Percentiles rank a stretch among this genome's conserved stretches.
Evolutionary conservation across 768 basidiomycete species (phyloP).

Genomic region (Mycena indigotica): DNA sequence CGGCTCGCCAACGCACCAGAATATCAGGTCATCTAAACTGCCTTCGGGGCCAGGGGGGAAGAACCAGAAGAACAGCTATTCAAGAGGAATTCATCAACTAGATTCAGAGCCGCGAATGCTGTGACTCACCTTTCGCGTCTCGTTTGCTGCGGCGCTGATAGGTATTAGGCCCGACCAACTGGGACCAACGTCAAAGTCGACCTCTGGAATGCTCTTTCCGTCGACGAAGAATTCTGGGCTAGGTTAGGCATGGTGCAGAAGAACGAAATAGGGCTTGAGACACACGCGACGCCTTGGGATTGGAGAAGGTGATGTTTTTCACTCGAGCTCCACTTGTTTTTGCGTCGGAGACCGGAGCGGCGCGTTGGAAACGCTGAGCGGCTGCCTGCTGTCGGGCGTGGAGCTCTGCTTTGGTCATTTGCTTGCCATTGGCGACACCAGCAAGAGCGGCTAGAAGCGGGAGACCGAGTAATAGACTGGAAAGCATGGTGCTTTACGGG

Average conservation of each 20-base stretch:
- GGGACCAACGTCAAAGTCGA: constrained; percentile 74
- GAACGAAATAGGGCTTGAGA: too few relatives aligned
- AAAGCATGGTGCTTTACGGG: constrained; percentile 10
- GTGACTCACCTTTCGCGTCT: constrained; percentile 62
- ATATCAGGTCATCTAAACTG: constrained; percentile 71
- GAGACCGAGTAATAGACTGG: constrained; percentile 23
- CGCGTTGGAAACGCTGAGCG: constrained; percentile 40
- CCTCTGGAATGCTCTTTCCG: constrained; percentile 63
- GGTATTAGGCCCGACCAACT: constrained; percentile 77
- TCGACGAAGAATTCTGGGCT: constrained; percentile 68
- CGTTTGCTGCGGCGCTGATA: constrained; percentile 59
- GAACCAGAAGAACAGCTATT: constrained; percentile 83
- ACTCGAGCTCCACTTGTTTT: constrained; percentile 13
- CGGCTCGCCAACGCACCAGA: constrained; percentile 52
- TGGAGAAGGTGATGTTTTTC: constrained; percentile 72
- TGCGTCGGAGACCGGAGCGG: constrained; percentile 8
- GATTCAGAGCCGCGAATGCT: not conserved
- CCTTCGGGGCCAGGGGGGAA: constrained; percentile 78
- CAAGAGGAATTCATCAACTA: not conserved
- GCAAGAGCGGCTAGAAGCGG: constrained; percentile 18
- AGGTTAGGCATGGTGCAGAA: not conserved
- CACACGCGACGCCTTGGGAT: constrained; percentile 64
- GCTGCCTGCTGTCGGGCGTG: constrained; percentile 51
- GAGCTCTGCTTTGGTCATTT: constrained; percentile 44
- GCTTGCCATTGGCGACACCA: constrained; percentile 30